Evolutionary conservation across 1,139 yeast genomes (phyloP).

Genomic region (Lodderomyces oxycetoniae): DNA sequence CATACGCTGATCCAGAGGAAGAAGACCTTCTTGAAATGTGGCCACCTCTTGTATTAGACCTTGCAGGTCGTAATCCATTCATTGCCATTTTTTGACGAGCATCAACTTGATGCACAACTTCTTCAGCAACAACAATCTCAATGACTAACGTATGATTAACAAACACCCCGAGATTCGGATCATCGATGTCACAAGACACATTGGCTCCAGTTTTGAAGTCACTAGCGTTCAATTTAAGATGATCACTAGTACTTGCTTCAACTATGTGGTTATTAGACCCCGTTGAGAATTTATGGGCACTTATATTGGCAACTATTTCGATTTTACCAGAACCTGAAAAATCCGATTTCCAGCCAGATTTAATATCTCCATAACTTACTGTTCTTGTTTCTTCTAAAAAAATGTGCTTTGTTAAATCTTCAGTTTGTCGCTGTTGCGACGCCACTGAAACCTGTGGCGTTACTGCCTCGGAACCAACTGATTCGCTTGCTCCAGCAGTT

Average conservation of each 20-base stretch:
- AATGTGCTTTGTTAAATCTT: slow-evolving; percentile 27
- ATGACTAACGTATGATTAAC: slow-evolving; percentile 73
- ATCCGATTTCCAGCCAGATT: slow-evolving; percentile 93
- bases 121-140: slow-evolving; percentile 94
- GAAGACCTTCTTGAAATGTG: background rate
- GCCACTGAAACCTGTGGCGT: slow-evolving; percentile 7
- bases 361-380: slow-evolving; percentile 72
- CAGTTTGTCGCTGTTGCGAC: slow-evolving; percentile 9
- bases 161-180: slow-evolving; percentile 71
- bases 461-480: slow-evolving; percentile 2
- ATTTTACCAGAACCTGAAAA: slow-evolving; percentile 70
- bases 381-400: slow-evolving; percentile 70
- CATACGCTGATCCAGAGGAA: slow-evolving; percentile 3
- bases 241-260: slow-evolving; percentile 25
- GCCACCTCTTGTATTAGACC: slow-evolving; percentile 15
- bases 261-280: slow-evolving; percentile 38
- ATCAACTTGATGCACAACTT: slow-evolving; percentile 44
- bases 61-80: slow-evolving; percentile 23
- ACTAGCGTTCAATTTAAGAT: slow-evolving; percentile 17
- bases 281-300: slow-evolving; percentile 52
- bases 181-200: slow-evolving; percentile 76
- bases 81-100: slow-evolving; percentile 15
- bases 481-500: background rate
- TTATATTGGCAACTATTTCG: slow-evolving; percentile 69
- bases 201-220: slow-evolving; percentile 45